These are phyloP conservation scores for Laburnicola sp. DNA, from an alignment of 2,329 filamentous ascomycete genomes.

Conservation along the genomic window DNA sequence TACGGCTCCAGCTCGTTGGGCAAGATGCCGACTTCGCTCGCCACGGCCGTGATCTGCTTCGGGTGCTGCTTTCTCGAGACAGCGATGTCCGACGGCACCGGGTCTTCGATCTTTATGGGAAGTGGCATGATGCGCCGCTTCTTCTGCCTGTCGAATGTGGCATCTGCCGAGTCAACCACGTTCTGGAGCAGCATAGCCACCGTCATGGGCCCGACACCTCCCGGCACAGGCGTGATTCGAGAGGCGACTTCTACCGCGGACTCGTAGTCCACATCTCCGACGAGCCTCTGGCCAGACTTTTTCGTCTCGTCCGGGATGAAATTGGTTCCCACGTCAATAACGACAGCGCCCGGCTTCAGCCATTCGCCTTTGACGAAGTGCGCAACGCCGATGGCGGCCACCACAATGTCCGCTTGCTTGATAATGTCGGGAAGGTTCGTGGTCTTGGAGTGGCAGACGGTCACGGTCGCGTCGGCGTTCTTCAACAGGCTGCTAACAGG, in stretches of 20 bases:
- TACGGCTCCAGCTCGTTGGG: conserved; percentile 92
- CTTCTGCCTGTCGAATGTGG: conserved; percentile 82
- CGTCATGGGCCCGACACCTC: conserved; percentile 97
- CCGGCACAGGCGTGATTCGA: conserved; percentile 92
- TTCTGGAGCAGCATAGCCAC: conserved; percentile 98
- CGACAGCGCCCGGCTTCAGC: conserved; percentile 91
- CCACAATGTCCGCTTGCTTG: conserved; percentile 83
- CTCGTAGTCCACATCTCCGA: conserved; percentile 93
- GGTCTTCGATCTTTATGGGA: conserved; percentile 75
- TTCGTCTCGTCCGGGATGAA: conserved; percentile 86
- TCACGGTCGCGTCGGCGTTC: conserved; percentile 95
- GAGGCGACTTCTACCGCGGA: conserved; percentile 83
- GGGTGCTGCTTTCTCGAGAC: conserved; percentile 87
- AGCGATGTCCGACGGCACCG: conserved; percentile 94
- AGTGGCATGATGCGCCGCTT: conserved; percentile 77
- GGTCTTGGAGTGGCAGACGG: conserved; percentile 91
- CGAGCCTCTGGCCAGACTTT: conserved; percentile 89
- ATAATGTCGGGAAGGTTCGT: conserved; percentile 71
- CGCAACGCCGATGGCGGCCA: conserved; percentile 87
- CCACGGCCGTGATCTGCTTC: conserved; percentile 86
- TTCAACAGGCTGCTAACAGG: conserved; percentile 94
- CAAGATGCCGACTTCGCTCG: conserved; percentile 83
- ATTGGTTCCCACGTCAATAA: conserved; percentile 98
- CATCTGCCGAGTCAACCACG: conserved; percentile 81
- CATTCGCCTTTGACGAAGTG: conserved; percentile 92